Evolutionary conservation across 257 asterid species (phyloP), one percentile per base, ranked within the genome.

Genomic region (Petunia axillaris): DNA sequence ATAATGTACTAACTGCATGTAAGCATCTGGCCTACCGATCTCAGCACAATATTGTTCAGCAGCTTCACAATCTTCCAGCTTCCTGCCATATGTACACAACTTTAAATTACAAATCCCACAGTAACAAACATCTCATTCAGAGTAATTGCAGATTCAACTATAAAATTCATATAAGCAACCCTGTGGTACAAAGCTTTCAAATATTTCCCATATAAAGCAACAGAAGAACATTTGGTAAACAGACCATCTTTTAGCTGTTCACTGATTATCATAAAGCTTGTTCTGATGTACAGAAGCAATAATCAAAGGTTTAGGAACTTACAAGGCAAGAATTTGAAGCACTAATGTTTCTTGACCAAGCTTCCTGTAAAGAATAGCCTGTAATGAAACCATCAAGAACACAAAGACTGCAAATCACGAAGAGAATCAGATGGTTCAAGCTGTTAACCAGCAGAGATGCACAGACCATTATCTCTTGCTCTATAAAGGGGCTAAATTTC

Each of bases 21-120:
- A 96, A 74, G 98, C 97, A 92, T 94, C 99, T 82, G 98, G 92
- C 89, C 99, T 90, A 75, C 98, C 99, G 83, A 96, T 96, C 94
- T 96, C 99, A 3, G 88, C 95, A 85, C 99, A 94, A 79, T 96
- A 96, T 84, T 87, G 89, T 84, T 96, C 99, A 68, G 99, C 99
- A 82, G 98, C 97, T 85, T 94, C 98, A 86, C 89, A 92, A 85
- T 96, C 87, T 88, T 94, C 98, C 91, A 96, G 87, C 88, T 94
- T 96, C 91, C 99, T 96, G 66, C 35, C 66, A 40, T 43, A 50
- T 35, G 63, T 64, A 75, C 68, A 81, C 48, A 46, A 88, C 80
- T 80, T 58, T 54, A 39, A 75, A 85, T 71, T 71, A 71, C 60
- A 48, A 50, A 48, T 35, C 77, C 60, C 77, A 48, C 60, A 35